A percentile compares a stretch with the other conserved stretches of the same genome.
Evolutionary conservation across 139 green algal genomes (phyloP).

Genomic region (Chlorella sp.): DNA sequence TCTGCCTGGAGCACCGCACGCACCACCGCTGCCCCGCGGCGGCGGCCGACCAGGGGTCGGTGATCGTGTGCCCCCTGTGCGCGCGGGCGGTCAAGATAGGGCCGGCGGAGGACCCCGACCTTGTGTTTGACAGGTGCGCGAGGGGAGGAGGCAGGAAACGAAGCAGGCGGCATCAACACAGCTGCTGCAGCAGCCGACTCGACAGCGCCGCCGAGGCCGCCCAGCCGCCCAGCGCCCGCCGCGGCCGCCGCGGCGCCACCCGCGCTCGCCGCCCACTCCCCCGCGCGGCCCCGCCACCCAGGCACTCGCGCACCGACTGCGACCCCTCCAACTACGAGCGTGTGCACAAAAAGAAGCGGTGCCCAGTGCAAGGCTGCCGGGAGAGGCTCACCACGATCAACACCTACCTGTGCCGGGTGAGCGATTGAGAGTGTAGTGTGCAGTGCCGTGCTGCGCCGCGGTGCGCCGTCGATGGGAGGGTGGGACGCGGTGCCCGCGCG

Average conservation of each 20-base stretch:
- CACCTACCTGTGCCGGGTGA: slow-evolving; percentile 65
- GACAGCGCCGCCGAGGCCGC: no score
- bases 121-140: slow-evolving; percentile 34
- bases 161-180: no score
- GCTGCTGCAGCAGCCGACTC: no score
- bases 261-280: neutral
- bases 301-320: slow-evolving; percentile 44
- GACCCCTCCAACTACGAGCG: slow-evolving; percentile 73
- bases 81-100: slow-evolving; percentile 44
- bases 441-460: no score
- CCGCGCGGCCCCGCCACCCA: neutral
- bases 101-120: slow-evolving; percentile 12
- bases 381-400: slow-evolving; percentile 78
- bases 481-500: no score
- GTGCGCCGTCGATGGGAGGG: no score
- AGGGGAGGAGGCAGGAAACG: no score
- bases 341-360: slow-evolving; percentile 68
- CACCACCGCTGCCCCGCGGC: slow-evolving; percentile 59
- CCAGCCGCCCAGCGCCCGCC: no score
- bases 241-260: no score
- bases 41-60: slow-evolving; percentile 6
- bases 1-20: slow-evolving; percentile 70
- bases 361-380: slow-evolving; percentile 60
- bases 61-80: slow-evolving; percentile 79
- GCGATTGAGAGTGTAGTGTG: no score